These are phyloP conservation scores for Echinosophora koreensis DNA, from an alignment of 306 rosid species.

Conservation along the genomic window DNA sequence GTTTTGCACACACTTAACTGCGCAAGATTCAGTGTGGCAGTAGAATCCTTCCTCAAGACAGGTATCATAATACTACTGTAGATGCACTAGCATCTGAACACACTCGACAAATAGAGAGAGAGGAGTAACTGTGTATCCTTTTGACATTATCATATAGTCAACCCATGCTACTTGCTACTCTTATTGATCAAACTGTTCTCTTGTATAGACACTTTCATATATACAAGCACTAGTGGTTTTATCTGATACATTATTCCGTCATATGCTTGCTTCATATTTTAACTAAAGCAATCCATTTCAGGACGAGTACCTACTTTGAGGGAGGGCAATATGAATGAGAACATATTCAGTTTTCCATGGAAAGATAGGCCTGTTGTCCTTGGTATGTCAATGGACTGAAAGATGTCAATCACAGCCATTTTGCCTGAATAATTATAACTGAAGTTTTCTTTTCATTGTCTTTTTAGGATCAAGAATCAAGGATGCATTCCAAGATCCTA, in stretches of 20 bases:
- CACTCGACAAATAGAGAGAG: neutral
- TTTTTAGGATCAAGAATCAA: conserved; percentile 85
- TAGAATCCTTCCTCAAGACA: conserved; percentile 86
- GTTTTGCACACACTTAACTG: conserved; percentile 94
- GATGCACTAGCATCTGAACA: conserved; percentile 38
- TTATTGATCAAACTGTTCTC: conserved; percentile 25
- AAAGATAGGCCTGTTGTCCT: conserved; percentile 89
- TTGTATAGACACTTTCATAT: conserved; percentile 19
- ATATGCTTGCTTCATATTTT: conserved; percentile 33
- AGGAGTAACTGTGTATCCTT: conserved; percentile 14
- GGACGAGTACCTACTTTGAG: conserved; percentile 87
- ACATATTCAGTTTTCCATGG: conserved; percentile 89
- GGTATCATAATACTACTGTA: conserved; percentile 57
- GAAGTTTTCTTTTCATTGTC: conserved; percentile 27
- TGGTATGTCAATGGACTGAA: conserved; percentile 59
- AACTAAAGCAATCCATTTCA: conserved; percentile 48
- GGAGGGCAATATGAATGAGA: conserved; percentile 86
- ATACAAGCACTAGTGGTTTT: conserved; percentile 13
- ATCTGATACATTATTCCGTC: conserved; percentile 22
- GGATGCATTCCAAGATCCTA: conserved; percentile 98
- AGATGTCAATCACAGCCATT: conserved; percentile 40
- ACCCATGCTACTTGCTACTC: conserved; percentile 29
- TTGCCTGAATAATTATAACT: conserved; percentile 41
- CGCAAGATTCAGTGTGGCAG: conserved; percentile 91
- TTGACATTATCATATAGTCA: conserved; percentile 24